Evolutionary conservation across 148 eudicot genomes (phyloP).

Genomic region (Cornus controversa): DNA sequence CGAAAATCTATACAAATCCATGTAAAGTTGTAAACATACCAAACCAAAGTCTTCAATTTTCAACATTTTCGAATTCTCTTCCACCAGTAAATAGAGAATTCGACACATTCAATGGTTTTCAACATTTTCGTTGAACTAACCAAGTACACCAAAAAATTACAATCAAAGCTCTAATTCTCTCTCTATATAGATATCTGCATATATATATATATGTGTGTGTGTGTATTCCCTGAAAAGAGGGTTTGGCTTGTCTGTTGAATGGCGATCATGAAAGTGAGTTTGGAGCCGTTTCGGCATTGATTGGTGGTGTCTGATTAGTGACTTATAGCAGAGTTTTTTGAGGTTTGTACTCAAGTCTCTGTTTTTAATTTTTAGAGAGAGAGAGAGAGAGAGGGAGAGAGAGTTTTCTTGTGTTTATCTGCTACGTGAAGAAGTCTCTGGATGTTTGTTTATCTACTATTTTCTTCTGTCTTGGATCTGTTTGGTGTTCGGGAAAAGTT

Average conservation of each 20-base stretch:
- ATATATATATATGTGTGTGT: too few relatives aligned
- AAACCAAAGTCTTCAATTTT: not conserved
- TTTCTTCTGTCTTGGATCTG: conserved; percentile 10
- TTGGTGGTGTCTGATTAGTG: not conserved
- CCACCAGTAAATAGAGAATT: too few relatives aligned
- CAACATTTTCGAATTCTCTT: too few relatives aligned
- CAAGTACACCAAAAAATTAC: too few relatives aligned
- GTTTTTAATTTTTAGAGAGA: not conserved
- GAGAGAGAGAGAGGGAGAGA: not conserved
- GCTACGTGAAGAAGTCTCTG: not conserved
- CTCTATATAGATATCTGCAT: too few relatives aligned
- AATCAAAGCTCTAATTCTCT: too few relatives aligned
- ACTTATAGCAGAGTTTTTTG: conserved; percentile 1
- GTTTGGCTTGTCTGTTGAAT: not conserved
- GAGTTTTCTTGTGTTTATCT: not conserved
- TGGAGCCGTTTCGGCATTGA: not conserved
- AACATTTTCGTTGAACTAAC: not conserved
- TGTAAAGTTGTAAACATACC: not conserved
- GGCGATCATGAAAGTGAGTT: not conserved
- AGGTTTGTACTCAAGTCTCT: conserved; percentile 2
- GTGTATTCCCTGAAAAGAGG: too few relatives aligned
- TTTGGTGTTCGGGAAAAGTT: not conserved
- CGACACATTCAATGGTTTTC: too few relatives aligned
- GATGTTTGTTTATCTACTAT: not conserved
- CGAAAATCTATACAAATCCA: not conserved